These are phyloP conservation scores for Entomortierella chlamydospora DNA, from an alignment of 192 early-diverging fungal genomes.

Conservation along the genomic window DNA sequence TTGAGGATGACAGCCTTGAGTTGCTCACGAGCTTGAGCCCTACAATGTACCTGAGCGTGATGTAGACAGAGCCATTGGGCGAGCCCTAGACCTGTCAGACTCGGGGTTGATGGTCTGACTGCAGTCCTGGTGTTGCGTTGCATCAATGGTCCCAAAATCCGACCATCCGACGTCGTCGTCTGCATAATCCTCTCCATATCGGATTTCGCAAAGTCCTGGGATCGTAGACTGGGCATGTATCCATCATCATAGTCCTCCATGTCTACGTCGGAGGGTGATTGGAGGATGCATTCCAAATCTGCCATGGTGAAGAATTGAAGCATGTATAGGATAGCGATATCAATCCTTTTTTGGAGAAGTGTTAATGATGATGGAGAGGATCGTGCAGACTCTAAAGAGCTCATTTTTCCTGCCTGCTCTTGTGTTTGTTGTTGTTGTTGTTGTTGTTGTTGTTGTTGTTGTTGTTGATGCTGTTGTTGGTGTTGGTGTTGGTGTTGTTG, in stretches of 20 bases:
- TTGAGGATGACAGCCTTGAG: slow-evolving; percentile 1
- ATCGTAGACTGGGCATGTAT: neutral
- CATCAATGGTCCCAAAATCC: slow-evolving; percentile 14
- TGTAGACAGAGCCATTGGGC: slow-evolving; percentile 17
- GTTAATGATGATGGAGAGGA: neutral
- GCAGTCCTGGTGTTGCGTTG: neutral
- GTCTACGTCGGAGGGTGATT: neutral
- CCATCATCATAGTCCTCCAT: slow-evolving; percentile 4
- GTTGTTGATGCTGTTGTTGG: too few relatives aligned
- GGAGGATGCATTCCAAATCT: slow-evolving; percentile 9
- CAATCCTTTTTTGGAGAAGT: slow-evolving; percentile 5
- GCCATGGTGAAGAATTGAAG: slow-evolving; percentile 10
- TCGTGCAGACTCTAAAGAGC: neutral
- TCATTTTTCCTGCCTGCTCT: slow-evolving; percentile 7
- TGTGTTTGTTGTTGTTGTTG: neutral
- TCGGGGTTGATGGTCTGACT: neutral
- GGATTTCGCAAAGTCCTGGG: slow-evolving; percentile 6
- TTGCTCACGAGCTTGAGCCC: neutral
- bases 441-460: too few relatives aligned
- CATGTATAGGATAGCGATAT: slow-evolving; percentile 17
- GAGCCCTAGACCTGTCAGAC: neutral
- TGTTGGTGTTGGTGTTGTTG: too few relatives aligned
- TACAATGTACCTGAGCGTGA: neutral
- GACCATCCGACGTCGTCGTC: slow-evolving; percentile 7
- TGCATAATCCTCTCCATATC: slow-evolving; percentile 1